phyloP scores from a whole-genome alignment of 306 rosid genomes.

The Acacia crassicarpa region DNA sequence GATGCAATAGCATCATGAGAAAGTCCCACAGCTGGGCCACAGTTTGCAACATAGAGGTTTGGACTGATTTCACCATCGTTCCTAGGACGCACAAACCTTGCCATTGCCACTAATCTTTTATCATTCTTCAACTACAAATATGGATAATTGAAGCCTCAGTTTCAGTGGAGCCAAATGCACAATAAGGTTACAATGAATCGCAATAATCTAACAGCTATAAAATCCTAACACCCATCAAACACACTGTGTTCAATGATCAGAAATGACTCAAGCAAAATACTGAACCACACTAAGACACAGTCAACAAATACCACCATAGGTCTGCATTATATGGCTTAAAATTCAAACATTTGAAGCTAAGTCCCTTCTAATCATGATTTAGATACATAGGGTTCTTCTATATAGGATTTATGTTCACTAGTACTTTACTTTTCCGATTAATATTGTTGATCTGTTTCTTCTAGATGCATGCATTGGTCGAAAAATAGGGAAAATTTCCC shows the following conservation, averaged over 20 bases:
- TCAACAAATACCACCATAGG: not conserved
- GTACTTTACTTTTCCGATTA: not conserved
- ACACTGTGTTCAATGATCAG: not conserved
- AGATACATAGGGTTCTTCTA: not conserved
- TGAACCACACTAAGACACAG: not conserved
- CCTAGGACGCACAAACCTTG: slow-evolving; percentile 67
- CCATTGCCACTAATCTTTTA: slow-evolving; percentile 40
- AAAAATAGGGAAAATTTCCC: not conserved
- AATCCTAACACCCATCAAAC: not conserved
- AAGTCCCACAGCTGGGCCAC: slow-evolving; percentile 79
- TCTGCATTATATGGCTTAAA: not conserved
- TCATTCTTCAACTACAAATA: slow-evolving; percentile 4
- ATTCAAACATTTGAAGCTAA: not conserved
- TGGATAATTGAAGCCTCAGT: not conserved
- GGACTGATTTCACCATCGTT: slow-evolving; percentile 48
- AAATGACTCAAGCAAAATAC: not conserved
- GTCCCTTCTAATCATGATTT: not conserved
- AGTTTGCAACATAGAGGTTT: slow-evolving; percentile 79
- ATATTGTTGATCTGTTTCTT: not conserved
- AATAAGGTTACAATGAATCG: not conserved
- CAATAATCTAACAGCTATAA: not conserved
- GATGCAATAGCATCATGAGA: slow-evolving; percentile 49
- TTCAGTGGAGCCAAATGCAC: not conserved
- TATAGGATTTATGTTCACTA: not conserved
- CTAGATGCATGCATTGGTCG: not conserved